Evolutionary conservation across 2,329 filamentous ascomycete genomes (phyloP).

Genomic region (Zymoseptoria tritici): DNA sequence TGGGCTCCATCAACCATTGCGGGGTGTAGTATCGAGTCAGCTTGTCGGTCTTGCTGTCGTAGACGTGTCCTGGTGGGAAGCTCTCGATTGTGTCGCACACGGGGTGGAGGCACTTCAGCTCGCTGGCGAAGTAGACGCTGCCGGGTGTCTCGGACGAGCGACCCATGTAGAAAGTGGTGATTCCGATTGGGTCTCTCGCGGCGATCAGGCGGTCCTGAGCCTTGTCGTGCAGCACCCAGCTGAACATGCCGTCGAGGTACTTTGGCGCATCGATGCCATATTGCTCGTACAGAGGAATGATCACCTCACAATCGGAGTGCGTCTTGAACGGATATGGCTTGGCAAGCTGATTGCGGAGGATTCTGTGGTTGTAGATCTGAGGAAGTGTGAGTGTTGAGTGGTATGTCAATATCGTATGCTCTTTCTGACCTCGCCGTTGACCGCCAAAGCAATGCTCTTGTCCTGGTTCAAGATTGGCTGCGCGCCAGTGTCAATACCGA

Average conservation of each 20-base stretch:
- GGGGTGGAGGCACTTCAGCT: slow-evolving; percentile 85
- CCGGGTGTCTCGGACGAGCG: slow-evolving; percentile 73
- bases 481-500: slow-evolving; percentile 92
- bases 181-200: slow-evolving; percentile 90
- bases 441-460: slow-evolving; percentile 77
- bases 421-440: slow-evolving; percentile 89
- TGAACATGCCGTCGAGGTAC: slow-evolving; percentile 98
- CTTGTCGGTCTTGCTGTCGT: slow-evolving; percentile 84
- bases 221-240: slow-evolving; percentile 96
- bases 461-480: slow-evolving; percentile 93
- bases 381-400: neutral
- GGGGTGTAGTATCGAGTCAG: slow-evolving; percentile 86
- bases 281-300: slow-evolving; percentile 93
- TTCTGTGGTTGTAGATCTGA: slow-evolving; percentile 81
- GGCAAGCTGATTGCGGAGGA: slow-evolving; percentile 81
- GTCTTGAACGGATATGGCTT: slow-evolving; percentile 94
- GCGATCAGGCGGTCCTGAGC: slow-evolving; percentile 85
- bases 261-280: slow-evolving; percentile 88
- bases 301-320: slow-evolving; percentile 96
- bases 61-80: slow-evolving; percentile 93
- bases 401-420: neutral
- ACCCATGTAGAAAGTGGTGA: slow-evolving; percentile 96
- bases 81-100: slow-evolving; percentile 93
- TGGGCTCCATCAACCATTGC: slow-evolving; percentile 76
- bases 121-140: slow-evolving; percentile 90